Evolutionary conservation across 2,329 filamentous ascomycete species (phyloP).

Genomic region (Aspergillus pseudotamarii): DNA sequence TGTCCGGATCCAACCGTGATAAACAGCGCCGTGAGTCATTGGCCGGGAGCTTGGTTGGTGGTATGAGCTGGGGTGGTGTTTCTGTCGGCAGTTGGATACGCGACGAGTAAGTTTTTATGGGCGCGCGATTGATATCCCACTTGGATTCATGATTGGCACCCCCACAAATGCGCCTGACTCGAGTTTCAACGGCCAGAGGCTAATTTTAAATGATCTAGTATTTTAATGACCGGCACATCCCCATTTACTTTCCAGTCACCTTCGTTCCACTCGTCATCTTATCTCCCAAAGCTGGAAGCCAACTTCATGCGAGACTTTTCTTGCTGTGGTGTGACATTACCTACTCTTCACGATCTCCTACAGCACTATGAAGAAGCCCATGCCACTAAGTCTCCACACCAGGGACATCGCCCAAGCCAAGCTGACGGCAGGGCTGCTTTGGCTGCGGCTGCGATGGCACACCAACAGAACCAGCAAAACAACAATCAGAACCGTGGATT

Average conservation of each 20-base stretch:
- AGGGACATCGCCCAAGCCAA: constrained; percentile 53
- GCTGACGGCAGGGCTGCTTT: constrained; percentile 55
- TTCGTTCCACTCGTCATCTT: constrained; percentile 94
- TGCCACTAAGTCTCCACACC: constrained; percentile 66
- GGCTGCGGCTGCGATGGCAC: constrained; percentile 50
- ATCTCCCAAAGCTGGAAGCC: constrained; percentile 92
- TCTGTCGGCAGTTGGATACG: constrained; percentile 96
- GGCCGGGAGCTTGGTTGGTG: constrained; percentile 66
- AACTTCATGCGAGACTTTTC: constrained; percentile 98
- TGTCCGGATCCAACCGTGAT: constrained; percentile 53
- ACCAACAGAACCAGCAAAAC: constrained; percentile 53
- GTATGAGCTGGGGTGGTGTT: constrained; percentile 96
- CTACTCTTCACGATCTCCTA: constrained; percentile 89
- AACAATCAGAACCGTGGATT: constrained; percentile 38
- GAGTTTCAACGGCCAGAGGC: not conserved
- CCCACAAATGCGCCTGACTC: constrained; percentile 1
- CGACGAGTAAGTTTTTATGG: constrained; percentile 78
- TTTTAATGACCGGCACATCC: constrained; percentile 95
- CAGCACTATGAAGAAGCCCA: constrained; percentile 97
- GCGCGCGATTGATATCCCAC: constrained; percentile 23
- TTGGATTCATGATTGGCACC: constrained; percentile 8
- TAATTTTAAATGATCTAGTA: constrained; percentile 58
- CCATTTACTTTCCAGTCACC: constrained; percentile 89
- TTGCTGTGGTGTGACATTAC: constrained; percentile 87
- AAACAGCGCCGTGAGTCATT: constrained; percentile 61